Evolutionary conservation across 345 rosid species (phyloP).

Genomic region (Eucalyptus melliodora): DNA sequence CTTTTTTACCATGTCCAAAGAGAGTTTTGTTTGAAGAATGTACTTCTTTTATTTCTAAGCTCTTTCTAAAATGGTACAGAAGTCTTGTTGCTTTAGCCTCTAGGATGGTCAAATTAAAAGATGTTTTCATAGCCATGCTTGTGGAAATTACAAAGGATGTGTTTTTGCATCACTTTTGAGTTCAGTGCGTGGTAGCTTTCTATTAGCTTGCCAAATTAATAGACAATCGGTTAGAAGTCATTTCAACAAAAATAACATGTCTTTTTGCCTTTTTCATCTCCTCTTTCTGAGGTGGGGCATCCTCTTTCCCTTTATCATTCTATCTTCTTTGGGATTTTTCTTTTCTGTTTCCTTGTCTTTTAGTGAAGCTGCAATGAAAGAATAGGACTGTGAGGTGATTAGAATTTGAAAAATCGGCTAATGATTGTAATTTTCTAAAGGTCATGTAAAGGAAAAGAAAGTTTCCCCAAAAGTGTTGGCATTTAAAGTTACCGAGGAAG

Average conservation of each 20-base stretch:
- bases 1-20: background rate
- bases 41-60: background rate
- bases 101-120: background rate
- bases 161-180: background rate
- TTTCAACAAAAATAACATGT: background rate
- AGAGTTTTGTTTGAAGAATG: background rate
- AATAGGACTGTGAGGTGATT: background rate
- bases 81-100: background rate
- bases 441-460: background rate
- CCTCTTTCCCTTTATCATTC: background rate
- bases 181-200: background rate
- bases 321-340: background rate
- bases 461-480: background rate
- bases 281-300: background rate
- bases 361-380: background rate
- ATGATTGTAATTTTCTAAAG: background rate
- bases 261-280: background rate
- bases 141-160: background rate
- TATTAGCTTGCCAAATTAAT: background rate
- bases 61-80: background rate
- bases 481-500: background rate
- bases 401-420: background rate
- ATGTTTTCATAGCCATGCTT: background rate
- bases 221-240: background rate
- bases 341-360: background rate